Base-by-base conservation (phyloP, 169 alveolate species). In the Sarcocystis neurona region DNA sequence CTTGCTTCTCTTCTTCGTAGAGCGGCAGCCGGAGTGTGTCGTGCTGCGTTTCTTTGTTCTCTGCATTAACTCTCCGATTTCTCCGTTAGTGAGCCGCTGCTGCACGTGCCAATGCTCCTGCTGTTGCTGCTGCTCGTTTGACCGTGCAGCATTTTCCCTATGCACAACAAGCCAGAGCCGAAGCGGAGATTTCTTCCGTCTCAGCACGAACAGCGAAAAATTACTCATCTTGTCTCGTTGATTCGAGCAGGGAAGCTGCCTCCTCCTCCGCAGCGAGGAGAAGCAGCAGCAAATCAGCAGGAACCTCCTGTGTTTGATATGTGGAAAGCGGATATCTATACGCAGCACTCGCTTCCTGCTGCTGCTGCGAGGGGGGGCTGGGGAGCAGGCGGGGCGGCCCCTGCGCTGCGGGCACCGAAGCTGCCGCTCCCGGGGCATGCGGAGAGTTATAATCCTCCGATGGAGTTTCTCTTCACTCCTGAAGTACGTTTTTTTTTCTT, bases 401-500 rank as follows among this genome's bases (percentile, higher is more conserved):
- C 94, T 50, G 94, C 97, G 12, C 93, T 96, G 58, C 97, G 98
- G 0, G 98, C 98, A 10, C 99, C 99, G 34, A 97, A 97, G 94
- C 93, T 95, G 89, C 96, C 96, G 41, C 95, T 96, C 58, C 99
- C 99, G 0, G 95, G 96, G 84, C 98, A 96, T 90, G 97, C 96
- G 68, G 98, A 96, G 93, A 94, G 98, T 66, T 98, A 98, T 93
- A 97, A 98, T 91, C 98, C 99, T 37, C 98, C 99, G 23, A 95
- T 94, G 58, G 99, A 98, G 85, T 97, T 94, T 82, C 92, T 97
- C 68, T 88, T 96, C 47, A 95, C 91, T 70, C 97, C 94, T 75
- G 97, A 93, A 37, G 90, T 86, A 10, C 6, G 86, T n/a, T n/a
- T n/a, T n/a, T n/a, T n/a, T n/a, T n/a, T n/a, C n/a, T n/a, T n/a